Percentiles rank a stretch among this genome's conserved stretches.
phyloP scores from a whole-genome alignment of 2,329 filamentous ascomycete genomes.

The Colletotrichum noveboracense region DNA sequence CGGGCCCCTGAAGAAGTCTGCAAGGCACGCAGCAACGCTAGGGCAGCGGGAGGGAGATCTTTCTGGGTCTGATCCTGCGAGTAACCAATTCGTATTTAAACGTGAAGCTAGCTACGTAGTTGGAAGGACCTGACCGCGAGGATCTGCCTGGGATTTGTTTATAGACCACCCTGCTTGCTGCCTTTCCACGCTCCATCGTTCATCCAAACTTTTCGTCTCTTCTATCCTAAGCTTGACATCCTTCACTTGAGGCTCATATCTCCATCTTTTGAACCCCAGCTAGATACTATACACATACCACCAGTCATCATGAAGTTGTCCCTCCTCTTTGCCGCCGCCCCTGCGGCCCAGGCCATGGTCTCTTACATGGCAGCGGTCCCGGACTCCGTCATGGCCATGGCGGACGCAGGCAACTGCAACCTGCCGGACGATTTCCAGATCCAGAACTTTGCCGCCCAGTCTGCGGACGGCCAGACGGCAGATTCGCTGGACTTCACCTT shows the following conservation, averaged over 20 bases:
- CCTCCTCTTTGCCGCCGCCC: constrained; percentile 19
- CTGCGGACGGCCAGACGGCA: constrained; percentile 37
- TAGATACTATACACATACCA: not conserved
- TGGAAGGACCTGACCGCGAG: not conserved
- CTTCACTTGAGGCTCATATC: not conserved
- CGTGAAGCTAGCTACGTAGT: not conserved
- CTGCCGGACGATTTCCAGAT: constrained; percentile 45
- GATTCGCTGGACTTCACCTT: constrained; percentile 44
- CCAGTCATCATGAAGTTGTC: constrained; percentile 19
- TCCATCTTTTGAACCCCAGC: not conserved
- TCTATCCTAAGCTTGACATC: not conserved
- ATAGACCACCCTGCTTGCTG: not conserved
- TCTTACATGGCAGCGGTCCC: constrained; percentile 25
- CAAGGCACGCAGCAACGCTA: constrained; percentile 1
- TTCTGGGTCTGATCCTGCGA: not conserved
- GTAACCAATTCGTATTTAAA: not conserved
- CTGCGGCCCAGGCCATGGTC: constrained; percentile 19
- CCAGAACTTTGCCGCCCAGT: constrained; percentile 38
- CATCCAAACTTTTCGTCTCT: not conserved
- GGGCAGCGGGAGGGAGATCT: not conserved
- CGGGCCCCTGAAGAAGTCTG: not conserved
- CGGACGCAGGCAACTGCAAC: constrained; percentile 32
- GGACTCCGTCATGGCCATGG: constrained; percentile 14
- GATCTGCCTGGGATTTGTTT: not conserved
- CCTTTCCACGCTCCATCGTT: not conserved